Evolutionary conservation across 2,329 filamentous ascomycete genomes (phyloP), one percentile per base, ranked within the genome.

Genomic region (Thielaviopsis musarum): DNA sequence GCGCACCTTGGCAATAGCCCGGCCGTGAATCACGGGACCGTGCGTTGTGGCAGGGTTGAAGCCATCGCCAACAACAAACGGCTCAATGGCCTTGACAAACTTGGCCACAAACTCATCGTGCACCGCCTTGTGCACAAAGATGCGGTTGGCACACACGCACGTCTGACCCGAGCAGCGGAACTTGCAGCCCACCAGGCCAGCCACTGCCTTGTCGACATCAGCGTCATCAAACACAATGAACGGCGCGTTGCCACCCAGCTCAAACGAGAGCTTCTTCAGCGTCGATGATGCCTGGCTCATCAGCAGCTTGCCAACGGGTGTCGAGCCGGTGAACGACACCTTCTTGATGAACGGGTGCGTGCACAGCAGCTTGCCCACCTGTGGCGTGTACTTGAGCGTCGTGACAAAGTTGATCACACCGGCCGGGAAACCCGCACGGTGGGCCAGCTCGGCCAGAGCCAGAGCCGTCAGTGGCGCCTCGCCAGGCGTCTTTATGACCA

Each of bases 191-290:
- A 97, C 80, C 54, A 89, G 90, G 26, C 91, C 91, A 0, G 82
- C 74, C 0, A 97, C 89, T 1, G 93, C 93, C 4, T 76, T 74
- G 62, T 96, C 91, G 21, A 97, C 74, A 68, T 97, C 88, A 21
- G 91, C 88, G 67, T 97, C 91, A 67, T 97, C 90, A 68, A 97
- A 97, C 34, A 97, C 89, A 65, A 97, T 96, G 69, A 96, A 95
- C 1, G 91, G 91, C 0, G 91, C 88, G 70, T 97, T 97, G 54
- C 91, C 93, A 59, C 91, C 91, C 1, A 97, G 84, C 70, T 97
- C 91, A 70, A 95, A 87, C 0, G 88, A 93, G 51, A 84, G 69
- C 65, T 83, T 80, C 79, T 97, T 97, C 65, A 96, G 74, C 0
- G 90, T 95, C 51, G 81, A 79, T 0, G 90, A 82, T 12, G 86